Evolutionary conservation across 805 yeast genomes (phyloP), one percentile per base, ranked within the genome.

Genomic region (Candida anglica): DNA sequence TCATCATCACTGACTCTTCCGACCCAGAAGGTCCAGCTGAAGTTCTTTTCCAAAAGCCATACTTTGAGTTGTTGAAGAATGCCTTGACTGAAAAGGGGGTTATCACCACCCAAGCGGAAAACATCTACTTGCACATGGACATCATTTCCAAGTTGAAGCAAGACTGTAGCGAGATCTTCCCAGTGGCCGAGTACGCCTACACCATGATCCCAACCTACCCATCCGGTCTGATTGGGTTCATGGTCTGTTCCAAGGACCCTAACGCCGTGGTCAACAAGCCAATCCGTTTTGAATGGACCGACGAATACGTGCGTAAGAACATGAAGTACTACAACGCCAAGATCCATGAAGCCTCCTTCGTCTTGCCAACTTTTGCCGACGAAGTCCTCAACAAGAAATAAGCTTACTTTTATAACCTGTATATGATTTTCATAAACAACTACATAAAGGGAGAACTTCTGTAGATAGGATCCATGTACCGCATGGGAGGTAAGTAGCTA

Each of bases 1-100:
- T 89, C 30, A 91, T 91, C 62, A 84, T 91, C 61, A 91, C 98
- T 33, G 98, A 91, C 60, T 88, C 97, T 19, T 86, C 96, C 21
- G 98, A 91, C 63, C 98, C 98, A 32, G 98, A 91, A 63, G 98
- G 98, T 37, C 98, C 98, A 21, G 98, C 98, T 32, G 96, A 82
- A 62, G 73, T 86, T 23, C 74, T 91, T 33, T 93, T 93, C 78
- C 95, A 89, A 69, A 82, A 85, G 60, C 86, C 88, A 19, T 91
- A 91, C 73, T 91, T 89, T 60, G 74, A 82, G 63, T 76, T 91
- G 42, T 72, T 91, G 59, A 68, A 73, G 58, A 82, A 79, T 43
- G 96, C 98, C n/a, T 75, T 91, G 48, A 88, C 95, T 40, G 93
- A 79, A 44, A 78, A 86, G 58, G 98, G 98, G 58, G 91, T 89